Evolutionary conservation across 305 asterid genomes (phyloP).

Genomic region (Rubia peregrina): DNA sequence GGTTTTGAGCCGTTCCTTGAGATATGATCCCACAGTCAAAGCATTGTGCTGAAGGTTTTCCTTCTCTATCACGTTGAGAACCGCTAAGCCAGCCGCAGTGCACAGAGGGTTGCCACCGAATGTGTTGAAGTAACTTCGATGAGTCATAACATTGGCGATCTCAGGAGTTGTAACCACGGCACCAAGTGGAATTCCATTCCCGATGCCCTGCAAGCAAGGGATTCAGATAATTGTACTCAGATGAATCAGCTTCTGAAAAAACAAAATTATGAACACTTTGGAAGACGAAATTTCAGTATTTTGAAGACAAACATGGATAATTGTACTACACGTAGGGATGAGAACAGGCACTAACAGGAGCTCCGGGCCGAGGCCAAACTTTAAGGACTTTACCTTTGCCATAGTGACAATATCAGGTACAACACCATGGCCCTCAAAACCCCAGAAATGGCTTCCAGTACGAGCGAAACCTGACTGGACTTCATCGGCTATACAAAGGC

Average conservation of each 20-base stretch:
- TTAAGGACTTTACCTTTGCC: constrained; percentile 57
- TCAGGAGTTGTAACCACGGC: constrained; percentile 78
- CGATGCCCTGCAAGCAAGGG: constrained; percentile 54
- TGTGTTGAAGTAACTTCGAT: constrained; percentile 60
- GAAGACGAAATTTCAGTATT: not conserved
- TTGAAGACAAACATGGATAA: not conserved
- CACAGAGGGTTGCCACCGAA: constrained; percentile 86
- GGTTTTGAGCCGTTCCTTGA: constrained; percentile 49
- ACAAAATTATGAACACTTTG: not conserved
- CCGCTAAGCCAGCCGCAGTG: constrained; percentile 77
- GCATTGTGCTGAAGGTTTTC: constrained; percentile 73
- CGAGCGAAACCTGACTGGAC: constrained; percentile 80
- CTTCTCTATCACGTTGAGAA: constrained; percentile 57
- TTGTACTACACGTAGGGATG: not conserved
- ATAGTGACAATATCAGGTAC: constrained; percentile 88
- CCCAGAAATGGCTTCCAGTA: constrained; percentile 86
- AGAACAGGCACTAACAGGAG: not conserved
- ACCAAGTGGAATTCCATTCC: constrained; percentile 79
- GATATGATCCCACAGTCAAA: constrained; percentile 47
- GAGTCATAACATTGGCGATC: constrained; percentile 53
- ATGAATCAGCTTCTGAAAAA: not conserved
- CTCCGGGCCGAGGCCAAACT: not conserved
- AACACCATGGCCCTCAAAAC: constrained; percentile 80
- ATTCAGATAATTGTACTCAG: too few species aligned
- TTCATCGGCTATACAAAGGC: constrained; percentile 82